Conservation (phyloP, 257 asterid species). For the Nicotiana paniculata region DNA sequence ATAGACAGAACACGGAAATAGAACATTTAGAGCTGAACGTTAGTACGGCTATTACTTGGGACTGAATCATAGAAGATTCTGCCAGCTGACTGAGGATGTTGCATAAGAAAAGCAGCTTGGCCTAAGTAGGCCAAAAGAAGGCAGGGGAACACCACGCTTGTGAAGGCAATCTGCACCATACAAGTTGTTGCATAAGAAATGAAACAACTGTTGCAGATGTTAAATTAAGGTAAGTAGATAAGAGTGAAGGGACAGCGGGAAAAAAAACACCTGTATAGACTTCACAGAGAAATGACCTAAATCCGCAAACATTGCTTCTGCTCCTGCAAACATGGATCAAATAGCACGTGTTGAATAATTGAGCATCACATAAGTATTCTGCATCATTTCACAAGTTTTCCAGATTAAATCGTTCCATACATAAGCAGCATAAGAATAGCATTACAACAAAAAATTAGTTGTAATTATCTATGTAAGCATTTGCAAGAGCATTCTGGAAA, state of each 20-base stretch:
- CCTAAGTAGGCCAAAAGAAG: slow-evolving; percentile 94
- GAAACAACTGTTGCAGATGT: neutral
- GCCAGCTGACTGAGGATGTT: slow-evolving; percentile 53
- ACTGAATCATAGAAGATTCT: slow-evolving; percentile 74
- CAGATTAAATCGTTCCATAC: neutral
- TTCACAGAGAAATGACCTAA: slow-evolving; percentile 88
- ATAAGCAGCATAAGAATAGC: neutral
- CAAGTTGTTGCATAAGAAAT: slow-evolving; percentile 1
- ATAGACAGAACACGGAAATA: neutral
- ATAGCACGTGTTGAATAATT: neutral
- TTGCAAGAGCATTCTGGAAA: neutral
- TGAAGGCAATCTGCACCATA: slow-evolving; percentile 74
- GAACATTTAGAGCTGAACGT: neutral
- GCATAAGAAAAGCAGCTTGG: slow-evolving; percentile 87
- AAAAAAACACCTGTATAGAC: slow-evolving; percentile 69
- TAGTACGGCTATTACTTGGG: slow-evolving; percentile 49
- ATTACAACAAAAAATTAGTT: no score
- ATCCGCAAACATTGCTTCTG: slow-evolving; percentile 99
- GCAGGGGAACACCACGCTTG: slow-evolving; percentile 80
- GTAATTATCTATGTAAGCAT: neutral
- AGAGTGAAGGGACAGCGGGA: neutral
- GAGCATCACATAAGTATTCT: neutral
- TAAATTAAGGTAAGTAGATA: neutral
- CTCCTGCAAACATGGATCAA: slow-evolving; percentile 43
- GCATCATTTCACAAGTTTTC: neutral